Percentiles rank a stretch among this genome's conserved stretches.
These are phyloP conservation scores for Fonsecaea monophora DNA, from an alignment of 2,329 filamentous ascomycete genomes.

Conservation along the genomic window DNA sequence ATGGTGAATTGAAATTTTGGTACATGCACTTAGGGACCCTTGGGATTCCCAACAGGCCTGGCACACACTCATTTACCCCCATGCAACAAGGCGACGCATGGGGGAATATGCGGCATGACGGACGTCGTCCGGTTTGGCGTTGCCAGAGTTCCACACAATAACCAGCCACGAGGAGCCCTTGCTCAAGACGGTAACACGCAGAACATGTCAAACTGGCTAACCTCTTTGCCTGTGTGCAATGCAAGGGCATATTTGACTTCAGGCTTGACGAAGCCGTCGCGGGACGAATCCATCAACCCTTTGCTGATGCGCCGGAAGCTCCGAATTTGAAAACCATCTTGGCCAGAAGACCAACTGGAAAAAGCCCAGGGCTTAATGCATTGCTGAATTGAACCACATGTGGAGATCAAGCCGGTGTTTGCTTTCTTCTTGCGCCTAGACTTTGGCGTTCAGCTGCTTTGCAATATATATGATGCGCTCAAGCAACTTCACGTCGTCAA, in stretches of 20 bases:
- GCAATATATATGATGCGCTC: constrained; percentile 36
- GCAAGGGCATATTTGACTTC: constrained; percentile 35
- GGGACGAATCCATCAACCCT: constrained; percentile 29
- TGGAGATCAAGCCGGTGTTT: constrained; percentile 34
- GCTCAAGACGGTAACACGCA: constrained; percentile 29
- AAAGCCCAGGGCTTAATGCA: constrained; percentile 16
- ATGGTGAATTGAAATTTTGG: constrained; percentile 25
- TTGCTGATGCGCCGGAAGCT: constrained; percentile 28
- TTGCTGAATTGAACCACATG: constrained; percentile 12
- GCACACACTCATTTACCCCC: constrained; percentile 10
- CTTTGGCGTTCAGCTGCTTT: constrained; percentile 16
- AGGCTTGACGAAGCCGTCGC: constrained; percentile 33
- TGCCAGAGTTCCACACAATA: constrained; percentile 29
- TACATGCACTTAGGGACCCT: constrained; percentile 20
- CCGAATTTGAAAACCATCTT: constrained; percentile 35
- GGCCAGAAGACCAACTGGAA: constrained; percentile 33
- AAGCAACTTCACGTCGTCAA: constrained; percentile 28
- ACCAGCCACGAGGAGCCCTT: constrained; percentile 36
- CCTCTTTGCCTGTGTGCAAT: constrained; percentile 30
- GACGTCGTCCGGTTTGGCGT: constrained; percentile 35
- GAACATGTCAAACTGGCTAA: constrained; percentile 37
- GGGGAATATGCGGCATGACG: constrained; percentile 33
- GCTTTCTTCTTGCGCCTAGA: constrained; percentile 26
- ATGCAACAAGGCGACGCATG: constrained; percentile 34
- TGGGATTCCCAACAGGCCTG: constrained; percentile 27